Evolutionary conservation across 129 eudicot species (phyloP).

Genomic region (Tagetes patula): DNA sequence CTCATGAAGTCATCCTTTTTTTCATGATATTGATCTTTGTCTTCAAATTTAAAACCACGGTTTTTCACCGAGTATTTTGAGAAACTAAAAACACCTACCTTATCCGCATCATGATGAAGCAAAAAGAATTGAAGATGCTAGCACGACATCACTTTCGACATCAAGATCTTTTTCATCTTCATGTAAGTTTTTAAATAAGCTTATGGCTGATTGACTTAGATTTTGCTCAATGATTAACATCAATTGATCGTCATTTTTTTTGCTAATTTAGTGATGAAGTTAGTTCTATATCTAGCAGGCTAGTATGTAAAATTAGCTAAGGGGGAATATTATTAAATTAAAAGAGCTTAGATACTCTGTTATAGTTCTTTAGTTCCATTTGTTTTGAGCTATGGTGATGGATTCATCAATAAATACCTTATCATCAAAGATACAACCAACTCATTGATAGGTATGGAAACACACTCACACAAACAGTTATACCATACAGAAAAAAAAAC

Average conservation of each 20-base stretch:
- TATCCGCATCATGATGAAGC: background rate
- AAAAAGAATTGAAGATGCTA: background rate
- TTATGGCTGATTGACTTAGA: background rate
- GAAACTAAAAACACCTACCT: background rate
- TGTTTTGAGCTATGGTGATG: background rate
- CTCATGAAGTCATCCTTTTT: background rate
- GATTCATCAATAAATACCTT: too few species aligned
- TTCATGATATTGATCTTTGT: conserved; percentile 1
- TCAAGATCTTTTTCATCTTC: conserved; percentile 9
- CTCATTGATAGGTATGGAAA: too few species aligned
- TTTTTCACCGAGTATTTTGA: background rate
- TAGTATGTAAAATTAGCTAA: background rate
- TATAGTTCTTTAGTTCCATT: background rate
- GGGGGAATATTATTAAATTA: background rate
- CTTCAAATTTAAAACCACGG: background rate
- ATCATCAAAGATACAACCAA: too few species aligned
- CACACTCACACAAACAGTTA: too few species aligned
- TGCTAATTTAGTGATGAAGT: background rate
- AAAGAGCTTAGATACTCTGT: background rate
- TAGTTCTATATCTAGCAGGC: background rate
- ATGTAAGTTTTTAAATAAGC: background rate
- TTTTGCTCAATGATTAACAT: background rate
- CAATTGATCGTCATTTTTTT: background rate
- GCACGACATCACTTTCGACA: background rate
- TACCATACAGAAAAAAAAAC: too few species aligned